These are phyloP conservation scores for Torrubiellomyces zombiae DNA, from an alignment of 2,329 filamentous ascomycete genomes.

Conservation along the genomic window DNA sequence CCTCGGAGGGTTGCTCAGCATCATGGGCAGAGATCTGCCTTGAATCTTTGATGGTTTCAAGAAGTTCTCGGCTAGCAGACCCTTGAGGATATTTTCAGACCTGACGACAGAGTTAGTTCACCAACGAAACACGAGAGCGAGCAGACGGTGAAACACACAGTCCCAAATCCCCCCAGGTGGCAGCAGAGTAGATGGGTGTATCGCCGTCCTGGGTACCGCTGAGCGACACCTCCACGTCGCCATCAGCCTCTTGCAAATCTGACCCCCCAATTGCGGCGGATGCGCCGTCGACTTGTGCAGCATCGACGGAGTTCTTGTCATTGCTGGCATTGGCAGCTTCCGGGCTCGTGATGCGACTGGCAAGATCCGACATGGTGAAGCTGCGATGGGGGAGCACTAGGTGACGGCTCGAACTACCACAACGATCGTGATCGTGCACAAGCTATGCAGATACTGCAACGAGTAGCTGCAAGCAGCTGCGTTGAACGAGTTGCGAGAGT, in stretches of 20 bases:
- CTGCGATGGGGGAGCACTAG: too few species aligned
- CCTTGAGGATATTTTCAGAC: slow-evolving; percentile 48
- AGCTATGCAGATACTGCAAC: too few species aligned
- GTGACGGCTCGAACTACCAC: too few species aligned
- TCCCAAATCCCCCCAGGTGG: slow-evolving; percentile 4
- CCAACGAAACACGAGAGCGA: too few species aligned
- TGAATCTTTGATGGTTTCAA: slow-evolving; percentile 95
- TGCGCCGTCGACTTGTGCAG: slow-evolving; percentile 4
- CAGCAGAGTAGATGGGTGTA: slow-evolving; percentile 4
- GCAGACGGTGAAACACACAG: slow-evolving; percentile 1
- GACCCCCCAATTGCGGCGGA: slow-evolving; percentile 4
- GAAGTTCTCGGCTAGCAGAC: slow-evolving; percentile 70
- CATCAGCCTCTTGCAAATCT: slow-evolving; percentile 3
- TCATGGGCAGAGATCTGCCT: slow-evolving; percentile 79
- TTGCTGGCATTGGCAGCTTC: slow-evolving; percentile 1
- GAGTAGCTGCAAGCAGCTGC: too few species aligned
- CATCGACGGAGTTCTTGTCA: not conserved
- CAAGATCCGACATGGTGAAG: slow-evolving; percentile 5
- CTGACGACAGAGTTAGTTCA: too few species aligned
- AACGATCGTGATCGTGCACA: too few species aligned
- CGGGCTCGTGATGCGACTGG: slow-evolving; percentile 4
- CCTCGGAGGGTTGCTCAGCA: slow-evolving; percentile 68
- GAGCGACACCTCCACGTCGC: slow-evolving; percentile 5
- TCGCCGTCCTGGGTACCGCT: slow-evolving; percentile 3
- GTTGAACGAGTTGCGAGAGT: too few species aligned